These are phyloP conservation scores for Rhodotorula diobovata DNA, from an alignment of 768 basidiomycete species.

Conservation along the genomic window DNA sequence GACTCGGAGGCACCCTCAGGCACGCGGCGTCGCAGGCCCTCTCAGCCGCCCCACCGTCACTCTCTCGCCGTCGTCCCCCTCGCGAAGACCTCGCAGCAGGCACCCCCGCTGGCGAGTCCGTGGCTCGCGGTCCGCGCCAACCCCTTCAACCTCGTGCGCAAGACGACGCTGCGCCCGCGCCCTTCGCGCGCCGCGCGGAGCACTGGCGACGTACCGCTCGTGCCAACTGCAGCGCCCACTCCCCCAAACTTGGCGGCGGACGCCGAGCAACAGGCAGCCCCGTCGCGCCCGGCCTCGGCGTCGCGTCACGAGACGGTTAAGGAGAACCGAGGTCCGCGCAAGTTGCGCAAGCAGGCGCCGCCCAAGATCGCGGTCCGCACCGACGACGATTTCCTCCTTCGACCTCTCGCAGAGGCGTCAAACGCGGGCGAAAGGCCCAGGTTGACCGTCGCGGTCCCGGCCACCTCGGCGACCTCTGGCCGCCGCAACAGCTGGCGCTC, in stretches of 20 bases:
- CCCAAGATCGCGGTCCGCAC: conserved; percentile 6
- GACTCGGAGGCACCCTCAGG: neutral
- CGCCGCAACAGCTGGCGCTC: conserved; percentile 15
- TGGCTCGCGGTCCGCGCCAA: neutral
- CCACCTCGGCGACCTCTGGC: neutral
- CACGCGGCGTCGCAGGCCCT: neutral
- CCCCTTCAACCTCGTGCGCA: conserved; percentile 17
- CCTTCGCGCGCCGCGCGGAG: conserved; percentile 9
- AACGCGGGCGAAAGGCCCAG: neutral
- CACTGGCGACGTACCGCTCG: conserved; percentile 13
- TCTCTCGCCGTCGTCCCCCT: conserved; percentile 7
- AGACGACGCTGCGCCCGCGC: conserved; percentile 1
- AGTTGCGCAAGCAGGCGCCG: conserved; percentile 5
- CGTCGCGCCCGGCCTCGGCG: neutral
- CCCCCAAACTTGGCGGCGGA: neutral
- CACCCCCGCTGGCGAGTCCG: conserved; percentile 4
- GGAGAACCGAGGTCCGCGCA: conserved; percentile 21
- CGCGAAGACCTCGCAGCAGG: no score
- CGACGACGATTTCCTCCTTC: conserved; percentile 23
- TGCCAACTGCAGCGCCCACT: neutral
- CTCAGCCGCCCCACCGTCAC: conserved; percentile 14
- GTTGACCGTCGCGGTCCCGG: neutral
- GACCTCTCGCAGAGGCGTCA: neutral
- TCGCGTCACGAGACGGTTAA: conserved; percentile 21
- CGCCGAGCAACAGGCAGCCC: neutral